phyloP scores from a whole-genome alignment of 202 grass and related monocot species.

The Bolboschoenoplectus hybrid region DNA sequence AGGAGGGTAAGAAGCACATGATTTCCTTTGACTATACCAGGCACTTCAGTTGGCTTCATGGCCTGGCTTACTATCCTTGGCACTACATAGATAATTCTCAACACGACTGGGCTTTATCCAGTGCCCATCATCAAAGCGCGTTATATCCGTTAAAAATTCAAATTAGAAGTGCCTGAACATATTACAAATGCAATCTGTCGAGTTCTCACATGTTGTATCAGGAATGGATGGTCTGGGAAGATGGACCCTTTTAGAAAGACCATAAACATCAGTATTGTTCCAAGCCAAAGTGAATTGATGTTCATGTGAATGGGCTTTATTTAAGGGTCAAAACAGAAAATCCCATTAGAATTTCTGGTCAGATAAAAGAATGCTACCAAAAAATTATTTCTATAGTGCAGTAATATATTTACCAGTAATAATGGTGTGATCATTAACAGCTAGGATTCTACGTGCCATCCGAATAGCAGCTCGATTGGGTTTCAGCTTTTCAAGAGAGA shows the following conservation, averaged over 20 bases:
- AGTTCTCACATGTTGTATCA: conserved; percentile 7
- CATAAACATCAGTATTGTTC: not conserved
- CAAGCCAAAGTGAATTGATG: not conserved
- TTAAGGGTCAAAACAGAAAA: not conserved
- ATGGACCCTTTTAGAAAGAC: not conserved
- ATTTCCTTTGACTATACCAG: not conserved
- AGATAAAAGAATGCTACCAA: not conserved
- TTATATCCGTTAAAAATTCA: not conserved
- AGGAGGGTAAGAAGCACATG: not conserved
- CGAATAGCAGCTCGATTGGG: conserved; percentile 96
- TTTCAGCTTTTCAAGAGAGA: conserved; percentile 91
- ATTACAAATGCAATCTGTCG: not conserved
- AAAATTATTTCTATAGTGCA: not conserved
- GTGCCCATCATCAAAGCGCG: not conserved
- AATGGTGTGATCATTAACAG: conserved; percentile 54
- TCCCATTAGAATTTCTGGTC: not conserved
- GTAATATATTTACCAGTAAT: not conserved
- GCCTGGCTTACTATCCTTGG: not conserved
- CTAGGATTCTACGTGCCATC: conserved; percentile 98
- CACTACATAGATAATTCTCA: not conserved
- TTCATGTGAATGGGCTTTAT: not conserved
- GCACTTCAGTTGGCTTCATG: not conserved
- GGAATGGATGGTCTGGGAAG: not conserved
- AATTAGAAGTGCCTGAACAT: not conserved
- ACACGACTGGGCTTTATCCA: not conserved